Base-by-base conservation (phyloP, 805 yeast species). In the Cyberlindnera subsufficiens region DNA sequence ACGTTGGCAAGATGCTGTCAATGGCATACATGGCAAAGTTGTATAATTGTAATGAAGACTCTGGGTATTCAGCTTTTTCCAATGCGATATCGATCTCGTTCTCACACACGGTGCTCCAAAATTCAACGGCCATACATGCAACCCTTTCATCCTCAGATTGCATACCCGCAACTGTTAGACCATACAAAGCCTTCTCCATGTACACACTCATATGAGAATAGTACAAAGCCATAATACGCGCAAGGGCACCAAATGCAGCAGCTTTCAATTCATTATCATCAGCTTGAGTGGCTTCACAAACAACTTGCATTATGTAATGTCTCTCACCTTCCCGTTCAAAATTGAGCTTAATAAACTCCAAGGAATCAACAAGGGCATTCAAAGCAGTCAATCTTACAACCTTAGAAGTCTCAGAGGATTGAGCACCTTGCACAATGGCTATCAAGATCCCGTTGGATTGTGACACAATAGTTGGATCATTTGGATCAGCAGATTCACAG, bases 91-190 rank as follows among this genome's bases (percentile, higher is more conserved):
- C 96, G 49, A 86, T 73, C 65, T 93, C 99, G 60, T 85, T 96
- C 68, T 93, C 99, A 69, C 98, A 90, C n/a, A 93, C 93, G n/a
- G 99, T 88, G 46, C 91, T 81, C 99, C 99, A 93, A 63, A 93
- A 91, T 68, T 93, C 99, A 44, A 93, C 93, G 27, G 99, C 97
- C 97, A 91, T 90, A 60, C 97, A 88, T 1, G 96, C 84, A 27
- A 93, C 98, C 55, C 78, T 78, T 56, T 86, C 95, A 66, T 87
- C 84, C 6, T 56, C 52, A 44, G 88, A 82, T 64, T 82, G 82
- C 96, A 93, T 93, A 35, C 98, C 97, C 17, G 81, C 67, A 35
- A 91, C 89, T 5, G 98, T 90, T 45, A 93, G 73, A 15, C 88
- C 87, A 55, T 85, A 93, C 41, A 93, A 68, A 2, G 99, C 99